Evolutionary conservation across 2,329 filamentous ascomycete species (phyloP).

Genomic region (Aspergillus sp.): DNA sequence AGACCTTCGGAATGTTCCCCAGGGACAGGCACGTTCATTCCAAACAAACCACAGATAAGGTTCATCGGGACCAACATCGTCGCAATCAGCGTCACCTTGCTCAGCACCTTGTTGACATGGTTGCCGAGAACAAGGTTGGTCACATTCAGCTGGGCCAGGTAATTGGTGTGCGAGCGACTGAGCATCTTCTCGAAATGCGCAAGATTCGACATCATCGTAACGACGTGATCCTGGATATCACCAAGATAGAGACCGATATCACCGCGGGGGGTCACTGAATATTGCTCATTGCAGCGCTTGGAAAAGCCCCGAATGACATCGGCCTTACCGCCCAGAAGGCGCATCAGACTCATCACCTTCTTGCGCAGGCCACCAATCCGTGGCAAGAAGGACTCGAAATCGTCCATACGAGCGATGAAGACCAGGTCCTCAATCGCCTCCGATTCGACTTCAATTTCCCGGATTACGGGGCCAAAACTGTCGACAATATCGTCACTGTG

Average conservation of each 20-base stretch:
- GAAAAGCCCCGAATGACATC: constrained; percentile 97
- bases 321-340: constrained; percentile 93
- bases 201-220: constrained; percentile 97
- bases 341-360: constrained; percentile 89
- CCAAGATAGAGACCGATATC: constrained; percentile 95
- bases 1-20: constrained; percentile 35
- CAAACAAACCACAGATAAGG: constrained; percentile 67
- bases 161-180: constrained; percentile 89
- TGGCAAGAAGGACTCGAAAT: constrained; percentile 81
- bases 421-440: constrained; percentile 95
- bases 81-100: constrained; percentile 91
- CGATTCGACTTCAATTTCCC: constrained; percentile 80
- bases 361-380: constrained; percentile 89
- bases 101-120: constrained; percentile 80
- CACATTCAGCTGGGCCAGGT: constrained; percentile 89
- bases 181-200: constrained; percentile 98
- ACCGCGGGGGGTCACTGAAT: constrained; percentile 89
- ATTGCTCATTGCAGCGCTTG: constrained; percentile 97
- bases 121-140: constrained; percentile 88
- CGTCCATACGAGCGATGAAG: constrained; percentile 85
- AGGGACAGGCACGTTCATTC: constrained; percentile 51
- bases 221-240: constrained; percentile 98
- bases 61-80: constrained; percentile 97
- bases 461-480: constrained; percentile 86
- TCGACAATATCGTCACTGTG: constrained; percentile 91